phyloP scores from a whole-genome alignment of 2,329 filamentous ascomycete genomes.

The Geoglossum cookeanum region DNA sequence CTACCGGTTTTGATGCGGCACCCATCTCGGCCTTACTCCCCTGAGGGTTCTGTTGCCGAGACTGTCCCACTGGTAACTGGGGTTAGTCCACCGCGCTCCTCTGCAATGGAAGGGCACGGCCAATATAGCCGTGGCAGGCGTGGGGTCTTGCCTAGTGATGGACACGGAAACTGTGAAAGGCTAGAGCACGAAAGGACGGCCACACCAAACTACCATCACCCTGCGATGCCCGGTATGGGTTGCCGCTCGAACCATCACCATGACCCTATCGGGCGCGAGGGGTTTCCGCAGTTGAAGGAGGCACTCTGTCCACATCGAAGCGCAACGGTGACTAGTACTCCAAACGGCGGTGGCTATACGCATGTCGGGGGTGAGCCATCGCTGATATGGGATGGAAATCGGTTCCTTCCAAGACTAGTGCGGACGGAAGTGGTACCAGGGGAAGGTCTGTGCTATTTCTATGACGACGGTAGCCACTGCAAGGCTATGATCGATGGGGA shows the following conservation, averaged over 20 bases:
- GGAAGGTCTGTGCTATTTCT: slow-evolving; percentile 68
- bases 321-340: not conserved
- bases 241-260: not conserved
- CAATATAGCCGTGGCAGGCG: not conserved
- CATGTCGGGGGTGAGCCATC: slow-evolving; percentile 18
- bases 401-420: slow-evolving; percentile 47
- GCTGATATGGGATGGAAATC: slow-evolving; percentile 50
- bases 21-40: not conserved
- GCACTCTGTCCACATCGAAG: not conserved
- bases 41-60: not conserved
- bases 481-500: slow-evolving; percentile 74
- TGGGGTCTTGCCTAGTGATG: not conserved
- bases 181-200: not conserved
- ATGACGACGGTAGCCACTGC: slow-evolving; percentile 68
- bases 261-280: not conserved
- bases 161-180: not conserved
- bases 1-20: not conserved
- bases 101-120: not conserved
- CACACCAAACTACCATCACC: not conserved
- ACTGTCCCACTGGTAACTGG: not conserved
- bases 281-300: not conserved
- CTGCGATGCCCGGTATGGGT: not conserved
- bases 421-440: slow-evolving; percentile 49
- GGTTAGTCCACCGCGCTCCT: not conserved
- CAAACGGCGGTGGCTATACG: not conserved